Evolutionary conservation across 306 rosid genomes (phyloP).

Genomic region (Benincasa hispida): DNA sequence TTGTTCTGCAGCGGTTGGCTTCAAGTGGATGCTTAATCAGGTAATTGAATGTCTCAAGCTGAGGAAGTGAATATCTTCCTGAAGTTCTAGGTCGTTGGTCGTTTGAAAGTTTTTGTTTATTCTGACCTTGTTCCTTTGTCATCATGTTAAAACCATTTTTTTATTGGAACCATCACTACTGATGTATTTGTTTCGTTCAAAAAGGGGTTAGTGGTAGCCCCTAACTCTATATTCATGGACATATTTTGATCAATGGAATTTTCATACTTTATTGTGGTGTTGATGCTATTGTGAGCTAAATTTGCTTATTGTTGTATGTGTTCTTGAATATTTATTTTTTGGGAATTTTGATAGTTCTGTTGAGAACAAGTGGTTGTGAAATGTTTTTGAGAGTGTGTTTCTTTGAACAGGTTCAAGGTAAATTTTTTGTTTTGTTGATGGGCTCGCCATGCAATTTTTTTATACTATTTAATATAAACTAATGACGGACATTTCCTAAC

Average conservation of each 20-base stretch:
- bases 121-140: background rate
- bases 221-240: background rate
- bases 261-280: background rate
- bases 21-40: constrained; percentile 99
- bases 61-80: background rate
- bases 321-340: too few relatives aligned
- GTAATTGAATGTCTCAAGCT: constrained; percentile 20
- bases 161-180: background rate
- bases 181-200: background rate
- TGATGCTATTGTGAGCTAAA: too few relatives aligned
- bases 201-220: background rate
- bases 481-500: too few relatives aligned
- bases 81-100: background rate
- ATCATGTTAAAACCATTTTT: background rate
- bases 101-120: background rate
- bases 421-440: too few relatives aligned
- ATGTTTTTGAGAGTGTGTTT: too few relatives aligned
- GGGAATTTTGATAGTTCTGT: too few relatives aligned
- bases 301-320: too few relatives aligned
- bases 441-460: too few relatives aligned
- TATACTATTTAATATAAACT: too few relatives aligned
- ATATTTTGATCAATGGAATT: background rate
- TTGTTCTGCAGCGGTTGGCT: constrained; percentile 90
- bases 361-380: too few relatives aligned
- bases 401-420: too few relatives aligned